Conservation (phyloP, 2,329 filamentous ascomycete species). For the Dactylellina haptotyla region DNA sequence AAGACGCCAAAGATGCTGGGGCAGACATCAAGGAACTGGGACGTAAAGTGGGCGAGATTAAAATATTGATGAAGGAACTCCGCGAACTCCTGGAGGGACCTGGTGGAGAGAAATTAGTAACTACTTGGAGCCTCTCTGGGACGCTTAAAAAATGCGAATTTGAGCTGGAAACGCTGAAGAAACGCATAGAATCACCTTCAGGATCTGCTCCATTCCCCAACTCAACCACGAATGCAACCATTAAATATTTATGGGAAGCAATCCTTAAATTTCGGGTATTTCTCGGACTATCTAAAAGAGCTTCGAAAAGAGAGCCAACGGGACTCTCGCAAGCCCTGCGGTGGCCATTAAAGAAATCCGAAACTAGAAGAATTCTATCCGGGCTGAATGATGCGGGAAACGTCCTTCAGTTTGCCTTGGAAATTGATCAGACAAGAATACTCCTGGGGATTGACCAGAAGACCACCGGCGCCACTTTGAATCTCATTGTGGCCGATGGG, state of each 20-base stretch:
- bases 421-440: constrained; percentile 12
- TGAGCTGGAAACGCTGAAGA: neutral
- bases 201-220: too few relatives aligned
- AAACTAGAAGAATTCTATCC: neutral
- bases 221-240: too few relatives aligned
- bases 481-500: constrained; percentile 33
- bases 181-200: neutral
- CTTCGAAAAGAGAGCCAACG: neutral
- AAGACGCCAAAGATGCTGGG: constrained; percentile 7
- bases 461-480: neutral
- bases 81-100: neutral
- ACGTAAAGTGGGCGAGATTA: neutral
- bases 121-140: neutral
- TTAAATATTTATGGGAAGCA: too few relatives aligned
- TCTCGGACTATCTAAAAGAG: neutral
- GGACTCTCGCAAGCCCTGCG: neutral
- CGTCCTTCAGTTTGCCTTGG: neutral
- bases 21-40: constrained; percentile 1
- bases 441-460: neutral
- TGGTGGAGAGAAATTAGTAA: neutral
- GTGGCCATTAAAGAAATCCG: constrained; percentile 17
- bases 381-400: neutral
- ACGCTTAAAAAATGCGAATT: neutral
- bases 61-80: neutral
- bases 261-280: neutral